Percentiles rank a stretch among this genome's conserved stretches.
Conservation (phyloP, 2,329 filamentous ascomycete genomes). For the Penicillium glabrum region DNA sequence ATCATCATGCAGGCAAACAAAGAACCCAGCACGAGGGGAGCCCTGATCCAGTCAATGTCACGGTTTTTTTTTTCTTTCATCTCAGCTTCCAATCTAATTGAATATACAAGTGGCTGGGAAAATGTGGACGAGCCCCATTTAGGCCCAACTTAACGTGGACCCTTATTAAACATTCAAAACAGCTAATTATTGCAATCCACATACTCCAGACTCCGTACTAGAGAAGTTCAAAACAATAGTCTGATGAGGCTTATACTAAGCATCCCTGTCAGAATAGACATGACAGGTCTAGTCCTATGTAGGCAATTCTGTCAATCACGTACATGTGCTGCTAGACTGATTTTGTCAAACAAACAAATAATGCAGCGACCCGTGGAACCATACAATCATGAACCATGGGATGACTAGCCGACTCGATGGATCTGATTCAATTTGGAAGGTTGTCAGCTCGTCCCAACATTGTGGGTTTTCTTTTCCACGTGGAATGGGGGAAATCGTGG, state of each 20-base stretch:
- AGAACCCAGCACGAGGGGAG: neutral
- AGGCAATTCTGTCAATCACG: neutral
- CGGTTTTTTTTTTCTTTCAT: no score
- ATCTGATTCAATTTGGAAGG: neutral
- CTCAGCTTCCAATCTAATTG: neutral
- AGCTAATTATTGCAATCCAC: no score
- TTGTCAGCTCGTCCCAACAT: neutral
- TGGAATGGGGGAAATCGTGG: constrained; percentile 1
- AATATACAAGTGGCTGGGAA: neutral
- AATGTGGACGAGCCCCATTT: constrained; percentile 1
- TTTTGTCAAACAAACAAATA: neutral
- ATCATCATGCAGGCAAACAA: constrained; percentile 12
- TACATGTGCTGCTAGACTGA: neutral
- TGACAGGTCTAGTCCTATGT: neutral
- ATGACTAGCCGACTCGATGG: neutral
- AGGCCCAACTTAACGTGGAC: neutral
- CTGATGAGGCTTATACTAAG: no score
- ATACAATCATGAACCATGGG: neutral
- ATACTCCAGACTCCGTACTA: neutral
- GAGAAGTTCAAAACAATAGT: no score
- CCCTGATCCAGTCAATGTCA: neutral
- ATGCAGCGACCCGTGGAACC: neutral
- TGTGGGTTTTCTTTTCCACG: constrained; percentile 7
- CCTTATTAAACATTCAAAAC: neutral
- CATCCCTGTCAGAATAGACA: no score